Conservation (phyloP, 2,329 filamentous ascomycete genomes). For the Microdochium paspali region DNA sequence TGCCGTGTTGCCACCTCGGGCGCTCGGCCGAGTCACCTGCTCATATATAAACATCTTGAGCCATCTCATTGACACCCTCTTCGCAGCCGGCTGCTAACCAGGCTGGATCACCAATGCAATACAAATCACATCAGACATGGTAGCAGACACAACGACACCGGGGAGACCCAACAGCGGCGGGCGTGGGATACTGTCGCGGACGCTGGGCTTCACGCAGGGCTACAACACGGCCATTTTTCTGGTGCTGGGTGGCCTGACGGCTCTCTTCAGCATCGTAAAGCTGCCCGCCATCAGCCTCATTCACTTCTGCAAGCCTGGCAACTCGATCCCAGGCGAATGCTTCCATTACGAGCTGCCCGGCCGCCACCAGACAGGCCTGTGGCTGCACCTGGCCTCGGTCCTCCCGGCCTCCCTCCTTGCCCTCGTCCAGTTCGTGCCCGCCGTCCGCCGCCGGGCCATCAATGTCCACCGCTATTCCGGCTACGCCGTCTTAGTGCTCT, state of each 20-base stretch:
- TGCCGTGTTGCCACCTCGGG: no score
- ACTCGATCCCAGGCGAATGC: constrained; percentile 28
- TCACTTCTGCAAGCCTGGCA: constrained; percentile 20
- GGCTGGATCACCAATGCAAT: no score
- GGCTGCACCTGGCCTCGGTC: constrained; percentile 34
- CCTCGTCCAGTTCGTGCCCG: constrained; percentile 38
- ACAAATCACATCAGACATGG: no score
- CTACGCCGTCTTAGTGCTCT: constrained; percentile 41
- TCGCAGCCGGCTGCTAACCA: no score
- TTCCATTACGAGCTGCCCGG: constrained; percentile 22
- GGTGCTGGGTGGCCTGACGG: constrained; percentile 32
- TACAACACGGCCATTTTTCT: constrained; percentile 49
- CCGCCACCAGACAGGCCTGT: constrained; percentile 27
- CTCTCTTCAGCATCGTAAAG: constrained; percentile 38
- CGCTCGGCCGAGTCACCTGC: no score
- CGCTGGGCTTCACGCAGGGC: constrained; percentile 43
- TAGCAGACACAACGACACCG: no score
- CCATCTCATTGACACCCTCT: no score
- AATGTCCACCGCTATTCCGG: constrained; percentile 52
- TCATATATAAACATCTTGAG: no score
- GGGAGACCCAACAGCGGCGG: no score
- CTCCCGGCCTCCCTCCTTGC: constrained; percentile 34
- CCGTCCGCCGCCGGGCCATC: constrained; percentile 34
- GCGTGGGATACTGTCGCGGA: background rate
- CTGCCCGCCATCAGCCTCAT: constrained; percentile 38